phyloP scores from a whole-genome alignment of 2,329 filamentous ascomycete genomes.

The Colletotrichum ledebouriae region DNA sequence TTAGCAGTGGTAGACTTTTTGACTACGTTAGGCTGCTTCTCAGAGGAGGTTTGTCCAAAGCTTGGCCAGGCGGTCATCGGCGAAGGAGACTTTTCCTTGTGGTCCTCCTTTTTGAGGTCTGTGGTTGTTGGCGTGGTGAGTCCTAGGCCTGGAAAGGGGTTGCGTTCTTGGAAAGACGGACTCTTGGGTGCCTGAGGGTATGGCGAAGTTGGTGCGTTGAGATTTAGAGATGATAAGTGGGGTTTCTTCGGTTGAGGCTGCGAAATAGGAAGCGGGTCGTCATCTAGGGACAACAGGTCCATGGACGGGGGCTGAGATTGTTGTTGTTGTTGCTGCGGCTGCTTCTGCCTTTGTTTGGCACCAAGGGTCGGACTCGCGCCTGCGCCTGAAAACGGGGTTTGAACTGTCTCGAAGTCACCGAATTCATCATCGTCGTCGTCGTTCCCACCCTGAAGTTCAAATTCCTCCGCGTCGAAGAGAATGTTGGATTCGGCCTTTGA shows the following conservation, averaged over 20 bases:
- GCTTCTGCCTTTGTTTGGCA: conserved; percentile 45
- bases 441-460: conserved; percentile 57
- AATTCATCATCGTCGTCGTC: conserved; percentile 66
- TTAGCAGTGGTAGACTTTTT: conserved; percentile 31
- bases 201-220: conserved; percentile 49
- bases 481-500: conserved; percentile 62
- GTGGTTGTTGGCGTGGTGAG: conserved; percentile 58
- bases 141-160: conserved; percentile 64
- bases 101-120: conserved; percentile 50
- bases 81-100: conserved; percentile 53
- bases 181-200: conserved; percentile 65
- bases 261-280: conserved; percentile 46
- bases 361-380: conserved; percentile 29
- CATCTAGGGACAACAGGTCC: conserved; percentile 58
- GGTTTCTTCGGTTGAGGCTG: conserved; percentile 47
- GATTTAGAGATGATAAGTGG: conserved; percentile 52
- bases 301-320: conserved; percentile 47
- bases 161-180: conserved; percentile 66
- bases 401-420: conserved; percentile 70
- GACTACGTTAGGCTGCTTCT: conserved; percentile 17
- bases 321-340: conserved; percentile 34
- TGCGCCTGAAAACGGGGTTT: conserved; percentile 38
- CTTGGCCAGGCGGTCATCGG: conserved; percentile 63
- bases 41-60: conserved; percentile 45
- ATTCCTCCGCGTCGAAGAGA: conserved; percentile 75